Evolutionary conservation across 2,329 filamentous ascomycete genomes (phyloP).

Genomic region (Incumbomyces lentus): DNA sequence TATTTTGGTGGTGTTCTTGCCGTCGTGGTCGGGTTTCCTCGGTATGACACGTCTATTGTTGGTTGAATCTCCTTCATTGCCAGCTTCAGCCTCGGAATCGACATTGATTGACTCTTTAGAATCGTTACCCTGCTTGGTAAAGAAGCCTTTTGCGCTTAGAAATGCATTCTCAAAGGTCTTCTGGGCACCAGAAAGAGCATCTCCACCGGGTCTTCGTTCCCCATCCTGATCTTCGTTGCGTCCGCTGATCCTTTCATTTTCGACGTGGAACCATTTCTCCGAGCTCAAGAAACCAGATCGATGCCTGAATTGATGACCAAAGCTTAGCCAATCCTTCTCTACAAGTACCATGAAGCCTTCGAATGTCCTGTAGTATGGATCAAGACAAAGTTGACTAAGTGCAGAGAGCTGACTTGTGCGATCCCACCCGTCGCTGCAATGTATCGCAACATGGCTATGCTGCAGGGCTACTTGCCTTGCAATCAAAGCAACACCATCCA

Average conservation of each 20-base stretch:
- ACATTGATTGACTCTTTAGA: conserved; percentile 47
- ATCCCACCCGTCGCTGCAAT: conserved; percentile 98
- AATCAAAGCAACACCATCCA: conserved; percentile 77
- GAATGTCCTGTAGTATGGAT: conserved; percentile 88
- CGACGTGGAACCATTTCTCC: conserved; percentile 86
- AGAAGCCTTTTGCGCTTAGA: conserved; percentile 76
- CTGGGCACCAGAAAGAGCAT: conserved; percentile 32
- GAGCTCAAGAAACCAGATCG: conserved; percentile 79
- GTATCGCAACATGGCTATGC: conserved; percentile 89
- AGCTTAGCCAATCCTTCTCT: conserved; percentile 96
- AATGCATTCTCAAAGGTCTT: conserved; percentile 81
- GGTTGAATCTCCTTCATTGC: conserved; percentile 41
- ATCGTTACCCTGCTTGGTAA: conserved; percentile 59
- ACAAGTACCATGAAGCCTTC: conserved; percentile 90
- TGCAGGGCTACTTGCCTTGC: conserved; percentile 79
- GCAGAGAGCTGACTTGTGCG: conserved; percentile 90
- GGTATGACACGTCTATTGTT: conserved; percentile 27
- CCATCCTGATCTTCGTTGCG: conserved; percentile 21
- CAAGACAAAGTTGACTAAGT: conserved; percentile 81
- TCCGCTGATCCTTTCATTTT: conserved; percentile 66
- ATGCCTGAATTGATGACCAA: conserved; percentile 94
- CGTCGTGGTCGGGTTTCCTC: conserved; percentile 32
- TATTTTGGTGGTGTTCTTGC: conserved; percentile 61
- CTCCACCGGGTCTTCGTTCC: conserved; percentile 28
- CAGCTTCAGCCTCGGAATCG: conserved; percentile 51